Conservation (phyloP, 495 filamentous ascomycete genomes). For the Sphaerosporella brunnea region DNA sequence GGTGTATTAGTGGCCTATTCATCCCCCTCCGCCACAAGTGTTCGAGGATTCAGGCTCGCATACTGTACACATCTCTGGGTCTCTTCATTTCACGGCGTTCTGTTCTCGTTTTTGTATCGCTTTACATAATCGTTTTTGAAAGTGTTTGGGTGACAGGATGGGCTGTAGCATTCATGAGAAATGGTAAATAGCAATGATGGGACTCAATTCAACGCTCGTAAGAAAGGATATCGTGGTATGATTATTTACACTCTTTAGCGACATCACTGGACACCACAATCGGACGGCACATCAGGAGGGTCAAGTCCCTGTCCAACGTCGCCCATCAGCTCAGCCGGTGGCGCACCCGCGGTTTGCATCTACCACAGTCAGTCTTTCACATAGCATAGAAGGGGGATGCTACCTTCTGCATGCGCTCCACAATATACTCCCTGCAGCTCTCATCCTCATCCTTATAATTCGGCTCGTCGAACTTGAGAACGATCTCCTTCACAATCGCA, state of each 20-base stretch:
- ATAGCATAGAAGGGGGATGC: slow-evolving; percentile 17
- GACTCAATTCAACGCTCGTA: too few species aligned
- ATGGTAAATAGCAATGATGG: too few species aligned
- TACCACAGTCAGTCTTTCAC: slow-evolving; percentile 17
- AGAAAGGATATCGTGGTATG: background rate
- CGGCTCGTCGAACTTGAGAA: slow-evolving; percentile 63
- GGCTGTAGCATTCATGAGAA: too few species aligned
- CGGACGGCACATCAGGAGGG: slow-evolving; percentile 50
- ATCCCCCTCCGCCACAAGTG: too few species aligned
- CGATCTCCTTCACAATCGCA: slow-evolving; percentile 66
- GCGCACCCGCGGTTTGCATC: slow-evolving; percentile 93
- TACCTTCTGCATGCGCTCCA: slow-evolving; percentile 95
- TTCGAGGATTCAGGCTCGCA: too few species aligned
- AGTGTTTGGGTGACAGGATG: too few species aligned
- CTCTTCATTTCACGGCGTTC: too few species aligned
- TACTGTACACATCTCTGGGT: too few species aligned
- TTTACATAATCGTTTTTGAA: too few species aligned
- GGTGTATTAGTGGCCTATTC: too few species aligned
- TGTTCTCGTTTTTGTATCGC: too few species aligned
- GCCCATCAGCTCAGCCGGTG: slow-evolving; percentile 74
- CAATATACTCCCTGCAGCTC: slow-evolving; percentile 75
- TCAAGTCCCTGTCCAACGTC: slow-evolving; percentile 68
- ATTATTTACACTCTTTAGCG: background rate
- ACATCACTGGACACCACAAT: slow-evolving; percentile 51
- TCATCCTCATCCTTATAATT: slow-evolving; percentile 65